Base-by-base conservation (phyloP, 192 early-diverging fungal species). In the Backusella parvicylindrica region DNA sequence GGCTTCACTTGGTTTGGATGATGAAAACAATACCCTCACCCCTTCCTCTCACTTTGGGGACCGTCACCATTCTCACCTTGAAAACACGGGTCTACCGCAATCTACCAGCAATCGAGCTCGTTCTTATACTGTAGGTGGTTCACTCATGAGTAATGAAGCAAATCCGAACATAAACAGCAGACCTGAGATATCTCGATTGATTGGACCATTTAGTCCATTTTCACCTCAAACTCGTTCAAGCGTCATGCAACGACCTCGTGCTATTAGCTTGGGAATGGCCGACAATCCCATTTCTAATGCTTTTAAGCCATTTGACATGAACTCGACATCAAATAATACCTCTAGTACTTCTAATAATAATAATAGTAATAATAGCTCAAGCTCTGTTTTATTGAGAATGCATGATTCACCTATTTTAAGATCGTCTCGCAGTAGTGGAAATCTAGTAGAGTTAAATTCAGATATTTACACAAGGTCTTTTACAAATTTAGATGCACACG, bases 1-100 rank as follows among this genome's bases (percentile, higher is more conserved):
- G 33, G 78, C 73, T 21, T 75, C 78, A 1, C 50, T 79, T 12
- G 78, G 78, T 26, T 36, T 79, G 11, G 72, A 78, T 47, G 78
- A 79, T 49, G 70, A 72, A 60, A 30, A 49, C 28, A 37, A 56
- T 38, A 60, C 71, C 50, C 71, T 32, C 15, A 31, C 33, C 4
- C 16, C 33, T n/a, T 37, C 41, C 13, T 28, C 68, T 31, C 68
- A 23, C 6, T 53, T 53, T 36, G 56, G 71, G 28, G 12, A 36
- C 2, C 68, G 37, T 70, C 53, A 72, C 32, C 50, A 53, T 21
- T 36, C 50, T 12, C 31, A 33, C 30, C 47, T 56, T 31, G 32
- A 50, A 30, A 50, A 32, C 16, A 37, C 43, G 30, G 18, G 18
- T 1, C 2, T 33, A n/a, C 64, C 64, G 28, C 64, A 66, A 18